phyloP scores from a whole-genome alignment of 805 yeast species.

The Suhomyces sp. region DNA sequence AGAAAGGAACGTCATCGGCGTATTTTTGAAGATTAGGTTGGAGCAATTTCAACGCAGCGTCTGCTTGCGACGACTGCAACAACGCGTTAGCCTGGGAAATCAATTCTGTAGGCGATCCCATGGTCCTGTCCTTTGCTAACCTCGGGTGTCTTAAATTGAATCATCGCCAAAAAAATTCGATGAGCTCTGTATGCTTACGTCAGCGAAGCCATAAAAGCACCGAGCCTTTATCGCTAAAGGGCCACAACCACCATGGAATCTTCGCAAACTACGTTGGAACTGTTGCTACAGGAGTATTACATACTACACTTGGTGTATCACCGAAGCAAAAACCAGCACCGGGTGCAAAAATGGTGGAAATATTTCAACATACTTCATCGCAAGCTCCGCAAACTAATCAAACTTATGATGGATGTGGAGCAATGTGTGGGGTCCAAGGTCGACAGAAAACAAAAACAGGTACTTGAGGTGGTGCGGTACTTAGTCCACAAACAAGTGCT shows the following conservation, averaged over 20 bases:
- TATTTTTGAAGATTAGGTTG: constrained; percentile 31
- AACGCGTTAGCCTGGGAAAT: constrained; percentile 42
- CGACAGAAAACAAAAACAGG: constrained; percentile 12
- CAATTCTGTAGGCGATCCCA: constrained; percentile 6
- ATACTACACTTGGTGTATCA: constrained; percentile 64
- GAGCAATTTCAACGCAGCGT: constrained; percentile 50
- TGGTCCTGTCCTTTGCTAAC: not conserved
- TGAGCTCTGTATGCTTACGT: constrained; percentile 3
- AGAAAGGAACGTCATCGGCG: constrained; percentile 41
- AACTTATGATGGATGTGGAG: constrained; percentile 21
- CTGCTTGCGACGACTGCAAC: constrained; percentile 49
- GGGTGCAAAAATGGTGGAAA: constrained; percentile 74
- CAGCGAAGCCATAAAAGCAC: not conserved
- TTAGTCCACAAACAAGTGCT: constrained; percentile 34
- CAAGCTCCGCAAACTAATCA: constrained; percentile 41
- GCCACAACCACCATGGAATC: not conserved
- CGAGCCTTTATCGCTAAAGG: not conserved
- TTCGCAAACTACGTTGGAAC: not conserved
- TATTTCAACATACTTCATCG: constrained; percentile 63
- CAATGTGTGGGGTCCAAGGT: constrained; percentile 8
- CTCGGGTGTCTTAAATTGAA: not conserved
- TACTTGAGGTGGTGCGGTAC: constrained; percentile 19
- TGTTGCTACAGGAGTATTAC: constrained; percentile 45
- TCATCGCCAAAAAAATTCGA: constrained; percentile 2
- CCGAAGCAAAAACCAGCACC: constrained; percentile 75